A percentile compares a stretch with the other conserved stretches of the same genome.
Conservation (phyloP, 2,329 filamentous ascomycete genomes). For the Shiraia bambusicola region DNA sequence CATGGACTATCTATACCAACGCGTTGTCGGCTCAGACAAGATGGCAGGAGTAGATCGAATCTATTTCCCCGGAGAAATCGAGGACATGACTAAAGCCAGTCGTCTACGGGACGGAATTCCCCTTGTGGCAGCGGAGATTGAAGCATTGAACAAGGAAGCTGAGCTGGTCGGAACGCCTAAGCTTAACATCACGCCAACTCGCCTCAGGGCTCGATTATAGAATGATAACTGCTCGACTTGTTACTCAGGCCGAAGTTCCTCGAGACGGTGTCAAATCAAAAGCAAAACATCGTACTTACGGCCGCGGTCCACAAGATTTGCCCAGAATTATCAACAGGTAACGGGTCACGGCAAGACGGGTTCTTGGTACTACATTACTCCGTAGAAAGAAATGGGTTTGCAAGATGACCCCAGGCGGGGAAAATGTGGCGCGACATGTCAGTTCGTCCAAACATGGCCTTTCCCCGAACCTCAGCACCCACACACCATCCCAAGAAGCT, state of each 20-base stretch:
- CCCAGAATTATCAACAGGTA: too few species aligned
- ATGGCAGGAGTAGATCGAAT: conserved; percentile 57
- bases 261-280: too few species aligned
- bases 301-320: too few species aligned
- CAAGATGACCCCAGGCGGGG: conserved; percentile 6
- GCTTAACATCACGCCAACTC: conserved; percentile 12
- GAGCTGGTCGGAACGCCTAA: conserved; percentile 43
- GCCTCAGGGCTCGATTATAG: conserved; percentile 18
- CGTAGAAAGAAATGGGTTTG: too few species aligned
- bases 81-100: conserved; percentile 23
- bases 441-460: conserved; percentile 4
- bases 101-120: conserved; percentile 51
- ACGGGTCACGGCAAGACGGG: not conserved
- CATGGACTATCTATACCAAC: conserved; percentile 60
- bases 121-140: conserved; percentile 51
- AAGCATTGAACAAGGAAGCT: conserved; percentile 54
- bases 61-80: conserved; percentile 54
- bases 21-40: conserved; percentile 56
- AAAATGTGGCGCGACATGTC: not conserved
- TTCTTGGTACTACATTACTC: not conserved
- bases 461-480: conserved; percentile 14
- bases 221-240: not conserved
- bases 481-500: conserved; percentile 20
- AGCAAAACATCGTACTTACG: too few species aligned
- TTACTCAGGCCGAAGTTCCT: not conserved